Evolutionary conservation across 108 stramenopile species (phyloP).

Genomic region (Fragilariopsis cylindrus): DNA sequence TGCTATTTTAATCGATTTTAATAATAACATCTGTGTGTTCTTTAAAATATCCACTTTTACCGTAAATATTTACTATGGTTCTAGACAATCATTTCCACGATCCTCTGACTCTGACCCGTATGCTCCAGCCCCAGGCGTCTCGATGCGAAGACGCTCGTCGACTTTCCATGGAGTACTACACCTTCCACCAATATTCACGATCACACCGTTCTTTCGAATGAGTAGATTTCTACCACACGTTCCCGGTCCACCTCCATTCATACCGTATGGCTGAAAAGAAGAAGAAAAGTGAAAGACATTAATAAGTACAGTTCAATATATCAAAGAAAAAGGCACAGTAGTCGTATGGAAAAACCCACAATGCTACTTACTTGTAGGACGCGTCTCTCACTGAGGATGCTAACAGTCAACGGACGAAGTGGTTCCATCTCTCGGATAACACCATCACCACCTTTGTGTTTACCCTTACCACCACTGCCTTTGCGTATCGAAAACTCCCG

Average conservation of each 20-base stretch:
- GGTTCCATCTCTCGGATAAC: constrained; percentile 95
- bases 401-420: constrained; percentile 88
- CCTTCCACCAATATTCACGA: constrained; percentile 93
- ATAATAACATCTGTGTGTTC: neutral
- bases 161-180: constrained; percentile 76
- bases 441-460: constrained; percentile 93
- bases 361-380: constrained; percentile 41
- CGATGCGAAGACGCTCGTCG: constrained; percentile 87
- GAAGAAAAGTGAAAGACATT: neutral
- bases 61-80: neutral
- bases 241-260: constrained; percentile 91
- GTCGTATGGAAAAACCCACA: too few relatives aligned
- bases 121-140: constrained; percentile 92
- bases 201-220: constrained; percentile 60
- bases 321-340: too few relatives aligned
- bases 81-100: neutral
- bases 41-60: neutral
- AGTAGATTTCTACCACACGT: constrained; percentile 88
- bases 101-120: constrained; percentile 46
- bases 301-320: neutral
- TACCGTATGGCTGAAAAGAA: constrained; percentile 82
- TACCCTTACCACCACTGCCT: constrained; percentile 92
- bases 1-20: neutral
- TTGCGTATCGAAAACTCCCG: constrained; percentile 86
- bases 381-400: constrained; percentile 94